Conservation (phyloP, 345 rosid genomes). For the Moricandia arvensis region DNA sequence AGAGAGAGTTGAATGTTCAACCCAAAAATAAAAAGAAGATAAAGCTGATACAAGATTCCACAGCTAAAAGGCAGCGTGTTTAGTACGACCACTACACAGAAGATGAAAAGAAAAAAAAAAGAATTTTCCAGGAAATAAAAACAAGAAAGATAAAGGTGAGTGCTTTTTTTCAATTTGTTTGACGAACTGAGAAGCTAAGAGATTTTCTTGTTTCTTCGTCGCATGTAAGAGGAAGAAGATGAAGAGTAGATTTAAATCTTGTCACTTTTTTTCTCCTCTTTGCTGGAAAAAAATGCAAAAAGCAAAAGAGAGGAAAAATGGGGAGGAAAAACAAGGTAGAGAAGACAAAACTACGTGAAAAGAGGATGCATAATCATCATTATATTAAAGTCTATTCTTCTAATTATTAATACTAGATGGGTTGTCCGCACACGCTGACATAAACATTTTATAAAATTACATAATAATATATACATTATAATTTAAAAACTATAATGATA, state of each 20-base stretch:
- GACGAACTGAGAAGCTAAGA: not conserved
- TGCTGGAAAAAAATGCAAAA: constrained; percentile 18
- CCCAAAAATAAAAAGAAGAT: not conserved
- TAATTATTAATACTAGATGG: constrained; percentile 6
- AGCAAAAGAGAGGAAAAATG: constrained; percentile 7
- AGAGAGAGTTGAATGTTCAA: constrained; percentile 18
- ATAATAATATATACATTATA: too few species aligned
- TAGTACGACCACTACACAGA: constrained; percentile 32
- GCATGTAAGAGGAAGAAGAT: not conserved
- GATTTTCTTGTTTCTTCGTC: not conserved
- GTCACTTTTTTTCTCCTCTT: constrained; percentile 11
- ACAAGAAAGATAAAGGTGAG: not conserved
- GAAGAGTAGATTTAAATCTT: constrained; percentile 5
- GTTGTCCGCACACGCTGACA: too few species aligned
- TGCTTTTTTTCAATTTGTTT: constrained; percentile 6
- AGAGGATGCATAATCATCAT: constrained; percentile 17
- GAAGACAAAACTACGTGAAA: constrained; percentile 33
- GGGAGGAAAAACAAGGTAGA: not conserved
- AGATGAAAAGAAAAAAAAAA: not conserved
- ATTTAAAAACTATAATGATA: too few species aligned
- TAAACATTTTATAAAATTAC: too few species aligned
- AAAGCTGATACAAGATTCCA: constrained; percentile 18
- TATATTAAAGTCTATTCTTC: constrained; percentile 6
- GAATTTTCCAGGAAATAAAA: constrained; percentile 23
- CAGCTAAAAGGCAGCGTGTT: constrained; percentile 37